Percentiles rank a stretch among this genome's conserved stretches.
phyloP scores from a whole-genome alignment of 148 eudicot genomes.

The Euryodendron excelsum region DNA sequence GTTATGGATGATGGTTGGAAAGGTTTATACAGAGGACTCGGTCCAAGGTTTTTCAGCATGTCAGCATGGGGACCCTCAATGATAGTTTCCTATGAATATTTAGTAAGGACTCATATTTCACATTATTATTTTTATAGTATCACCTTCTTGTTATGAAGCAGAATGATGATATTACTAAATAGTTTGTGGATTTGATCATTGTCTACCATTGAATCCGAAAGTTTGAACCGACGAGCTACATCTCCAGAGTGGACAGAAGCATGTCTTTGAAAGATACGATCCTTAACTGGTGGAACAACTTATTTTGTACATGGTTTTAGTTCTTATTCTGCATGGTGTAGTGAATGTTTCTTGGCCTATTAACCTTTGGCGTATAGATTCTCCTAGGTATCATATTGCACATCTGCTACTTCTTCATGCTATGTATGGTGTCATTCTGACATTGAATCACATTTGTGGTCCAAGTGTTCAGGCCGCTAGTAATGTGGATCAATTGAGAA shows the following conservation, averaged over 20 bases:
- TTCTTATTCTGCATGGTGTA: not conserved
- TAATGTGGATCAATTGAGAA: not conserved
- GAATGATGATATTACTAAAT: too few relatives aligned
- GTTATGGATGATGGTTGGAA: slow-evolving; percentile 87
- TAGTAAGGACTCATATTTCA: slow-evolving; percentile 53
- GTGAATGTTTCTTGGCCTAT: not conserved
- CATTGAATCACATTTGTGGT: too few relatives aligned
- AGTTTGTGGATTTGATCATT: too few relatives aligned
- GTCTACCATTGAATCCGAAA: too few relatives aligned
- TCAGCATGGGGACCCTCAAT: slow-evolving; percentile 99
- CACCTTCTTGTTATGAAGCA: too few relatives aligned
- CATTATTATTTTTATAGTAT: not conserved
- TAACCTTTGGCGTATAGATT: not conserved
- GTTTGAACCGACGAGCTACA: too few relatives aligned
- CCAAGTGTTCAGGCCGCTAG: too few relatives aligned
- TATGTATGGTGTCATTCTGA: too few relatives aligned
- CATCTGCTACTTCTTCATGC: not conserved
- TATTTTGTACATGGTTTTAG: not conserved
- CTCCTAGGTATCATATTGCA: not conserved
- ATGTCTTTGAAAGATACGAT: not conserved
- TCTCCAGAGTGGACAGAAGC: too few relatives aligned
- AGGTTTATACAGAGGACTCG: slow-evolving; percentile 91
- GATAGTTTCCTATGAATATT: slow-evolving; percentile 91
- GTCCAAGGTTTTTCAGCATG: slow-evolving; percentile 98
- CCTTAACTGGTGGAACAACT: not conserved